Percentiles rank a stretch among this genome's conserved stretches.
Evolutionary conservation across 768 basidiomycete genomes (phyloP).

Genomic region (Hericium erinaceus): DNA sequence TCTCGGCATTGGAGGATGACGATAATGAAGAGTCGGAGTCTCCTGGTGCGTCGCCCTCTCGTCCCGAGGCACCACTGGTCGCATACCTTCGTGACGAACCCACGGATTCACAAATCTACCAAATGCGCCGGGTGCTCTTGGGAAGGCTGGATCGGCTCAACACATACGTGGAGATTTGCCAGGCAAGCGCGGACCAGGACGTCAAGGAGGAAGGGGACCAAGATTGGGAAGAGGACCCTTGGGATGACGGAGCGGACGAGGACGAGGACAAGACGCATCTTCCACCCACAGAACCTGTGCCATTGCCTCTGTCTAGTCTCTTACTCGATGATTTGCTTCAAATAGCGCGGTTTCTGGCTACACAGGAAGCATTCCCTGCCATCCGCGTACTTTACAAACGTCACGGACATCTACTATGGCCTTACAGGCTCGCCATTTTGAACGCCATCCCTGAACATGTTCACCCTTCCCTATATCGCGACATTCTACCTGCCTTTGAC

Average conservation of each 20-base stretch:
- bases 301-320: conserved; percentile 54
- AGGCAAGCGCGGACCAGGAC: conserved; percentile 17
- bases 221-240: conserved; percentile 74
- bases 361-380: conserved; percentile 46
- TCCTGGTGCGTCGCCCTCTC: conserved; percentile 9
- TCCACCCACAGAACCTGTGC: conserved; percentile 21
- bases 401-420: conserved; percentile 53
- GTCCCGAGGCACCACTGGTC: conserved; percentile 25
- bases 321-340: conserved; percentile 47
- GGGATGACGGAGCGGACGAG: conserved; percentile 44
- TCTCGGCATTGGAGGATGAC: conserved; percentile 7
- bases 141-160: conserved; percentile 59
- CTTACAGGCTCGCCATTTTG: conserved; percentile 60
- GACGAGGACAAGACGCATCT: conserved; percentile 11
- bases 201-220: conserved; percentile 31
- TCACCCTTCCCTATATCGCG: conserved; percentile 50
- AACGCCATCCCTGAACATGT: conserved; percentile 68
- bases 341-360: conserved; percentile 58
- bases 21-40: conserved; percentile 13
- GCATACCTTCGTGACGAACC: conserved; percentile 49
- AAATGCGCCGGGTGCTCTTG: conserved; percentile 59
- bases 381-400: conserved; percentile 48
- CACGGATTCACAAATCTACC: conserved; percentile 55
- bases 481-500: conserved; percentile 59
- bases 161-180: conserved; percentile 58